Percentiles rank a stretch among this genome's conserved stretches.
Evolutionary conservation across 441 rosid genomes (phyloP).

Genomic region (Gossypium trilobum): DNA sequence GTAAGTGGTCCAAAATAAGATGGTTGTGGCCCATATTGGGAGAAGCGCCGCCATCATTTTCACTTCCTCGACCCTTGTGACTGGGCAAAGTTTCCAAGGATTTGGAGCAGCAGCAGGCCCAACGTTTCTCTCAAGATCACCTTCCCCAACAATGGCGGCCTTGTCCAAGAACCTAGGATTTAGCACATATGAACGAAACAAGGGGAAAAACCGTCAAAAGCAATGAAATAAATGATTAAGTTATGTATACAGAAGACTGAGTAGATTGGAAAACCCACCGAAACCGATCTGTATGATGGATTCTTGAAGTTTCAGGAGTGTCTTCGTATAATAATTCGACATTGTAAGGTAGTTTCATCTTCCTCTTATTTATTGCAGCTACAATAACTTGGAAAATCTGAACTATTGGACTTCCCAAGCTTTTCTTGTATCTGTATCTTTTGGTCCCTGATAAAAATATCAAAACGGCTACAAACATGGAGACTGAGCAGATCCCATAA

Average conservation of each 20-base stretch:
- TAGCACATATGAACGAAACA: not conserved
- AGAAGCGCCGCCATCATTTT: conserved; percentile 38
- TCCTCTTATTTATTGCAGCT: conserved; percentile 34
- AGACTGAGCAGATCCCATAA: conserved; percentile 35
- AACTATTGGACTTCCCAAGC: conserved; percentile 36
- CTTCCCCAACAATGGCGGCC: conserved; percentile 32
- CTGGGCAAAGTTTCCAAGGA: conserved; percentile 37
- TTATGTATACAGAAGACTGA: not conserved
- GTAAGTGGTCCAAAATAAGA: conserved; percentile 42
- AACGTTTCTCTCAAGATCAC: conserved; percentile 13
- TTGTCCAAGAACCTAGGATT: conserved; percentile 39
- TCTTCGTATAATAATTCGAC: conserved; percentile 27
- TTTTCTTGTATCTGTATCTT: conserved; percentile 35
- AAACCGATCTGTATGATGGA: conserved; percentile 31
- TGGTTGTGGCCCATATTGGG: conserved; percentile 51
- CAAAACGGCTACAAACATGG: conserved; percentile 27
- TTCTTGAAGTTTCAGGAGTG: conserved; percentile 21
- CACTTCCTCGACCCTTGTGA: conserved; percentile 46
- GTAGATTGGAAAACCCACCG: conserved; percentile 13
- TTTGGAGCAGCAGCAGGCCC: conserved; percentile 11
- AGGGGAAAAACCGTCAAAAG: not conserved
- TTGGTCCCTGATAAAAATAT: conserved; percentile 30
- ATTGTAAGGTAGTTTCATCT: conserved; percentile 23
- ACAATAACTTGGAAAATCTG: conserved; percentile 33
- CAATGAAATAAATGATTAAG: not conserved